Evolutionary conservation across 768 basidiomycete genomes (phyloP), one percentile per base, ranked within the genome.

Genomic region (Inosperma sp.): DNA sequence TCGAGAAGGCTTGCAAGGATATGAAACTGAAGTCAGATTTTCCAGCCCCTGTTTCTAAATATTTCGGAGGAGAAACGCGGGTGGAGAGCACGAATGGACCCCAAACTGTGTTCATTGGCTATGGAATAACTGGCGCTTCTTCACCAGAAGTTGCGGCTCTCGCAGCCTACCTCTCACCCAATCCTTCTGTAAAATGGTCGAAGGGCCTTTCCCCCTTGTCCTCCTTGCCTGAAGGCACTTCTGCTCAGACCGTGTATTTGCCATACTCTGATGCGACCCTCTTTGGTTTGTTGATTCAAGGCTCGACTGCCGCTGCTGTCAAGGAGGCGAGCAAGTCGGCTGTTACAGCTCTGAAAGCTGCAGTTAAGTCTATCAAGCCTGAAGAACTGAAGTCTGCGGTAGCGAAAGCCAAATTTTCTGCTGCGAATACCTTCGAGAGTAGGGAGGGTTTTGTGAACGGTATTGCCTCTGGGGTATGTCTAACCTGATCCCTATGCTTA

Each of bases 241-340:
- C 78, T 21, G 87, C 87, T 49, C 77, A 85, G 65, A 68, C 85
- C 9, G 82, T 96, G 47, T 80, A 89, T 62, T 74, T 93, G 10
- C 84, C 88, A 12, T 98, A 98, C 72, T 90, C 93, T 13, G 95
- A 98, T 64, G 94, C 93, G 3, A 75, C 86, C 6, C 77, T 99
- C 44, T 82, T 95, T 53, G 93, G 93, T 52, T 69, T 96, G 50
- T 68, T 91, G 47, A 73, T 97, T 29, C 83, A 88, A 63, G 91
- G 83, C 5, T 65, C 74, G 30, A 85, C 83, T 19, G 64, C 77
- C 2, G 73, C 76, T 36, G 79, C 73, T 46, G 83, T 91, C 39
- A 82, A 76, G 58, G 78, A 83, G 50, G 88, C 84, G 17, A 81
- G 78, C 14, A 81, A 82, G 68, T 74, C 73, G n/a, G 83, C 84